Evolutionary conservation across 352 stramenopile species (phyloP).

Genomic region (Phytophthora rubi): DNA sequence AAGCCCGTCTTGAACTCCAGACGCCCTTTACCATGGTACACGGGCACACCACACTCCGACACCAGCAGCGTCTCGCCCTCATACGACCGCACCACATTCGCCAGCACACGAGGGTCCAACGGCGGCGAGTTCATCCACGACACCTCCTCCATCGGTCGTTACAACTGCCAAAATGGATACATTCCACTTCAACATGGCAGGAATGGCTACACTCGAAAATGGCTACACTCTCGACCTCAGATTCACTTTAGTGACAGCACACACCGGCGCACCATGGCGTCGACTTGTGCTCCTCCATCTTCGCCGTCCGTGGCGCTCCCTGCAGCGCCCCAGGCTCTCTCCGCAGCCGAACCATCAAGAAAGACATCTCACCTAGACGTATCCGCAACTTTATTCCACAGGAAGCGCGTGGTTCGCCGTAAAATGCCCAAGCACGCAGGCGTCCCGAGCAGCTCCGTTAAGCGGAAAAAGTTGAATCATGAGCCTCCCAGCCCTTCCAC

Average conservation of each 20-base stretch:
- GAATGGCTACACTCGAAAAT: not conserved
- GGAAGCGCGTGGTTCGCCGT: conserved; percentile 29
- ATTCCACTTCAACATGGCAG: conserved; percentile 17
- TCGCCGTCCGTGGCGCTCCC: conserved; percentile 14
- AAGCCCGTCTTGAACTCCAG: conserved; percentile 71
- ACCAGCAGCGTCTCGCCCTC: conserved; percentile 55
- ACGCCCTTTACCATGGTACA: conserved; percentile 67
- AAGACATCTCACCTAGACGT: conserved; percentile 22
- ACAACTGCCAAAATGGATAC: conserved; percentile 4
- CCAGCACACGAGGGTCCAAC: conserved; percentile 65
- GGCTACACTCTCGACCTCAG: not conserved
- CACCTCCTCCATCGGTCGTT: conserved; percentile 20
- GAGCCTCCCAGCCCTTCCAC: conserved; percentile 1
- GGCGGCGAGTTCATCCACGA: conserved; percentile 29
- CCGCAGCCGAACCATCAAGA: conserved; percentile 1
- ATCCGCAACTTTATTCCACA: conserved; percentile 31
- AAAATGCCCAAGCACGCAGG: conserved; percentile 21
- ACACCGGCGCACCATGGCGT: conserved; percentile 2
- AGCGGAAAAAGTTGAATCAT: conserved; percentile 27
- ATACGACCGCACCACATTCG: conserved; percentile 57
- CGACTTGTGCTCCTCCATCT: conserved; percentile 13
- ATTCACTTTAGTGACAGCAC: not conserved
- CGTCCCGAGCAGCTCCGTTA: conserved; percentile 22
- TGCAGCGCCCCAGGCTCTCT: not conserved
- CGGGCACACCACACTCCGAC: conserved; percentile 50